Conservation (phyloP, 2,329 filamentous ascomycete genomes). For the Cadophora sp. region DNA sequence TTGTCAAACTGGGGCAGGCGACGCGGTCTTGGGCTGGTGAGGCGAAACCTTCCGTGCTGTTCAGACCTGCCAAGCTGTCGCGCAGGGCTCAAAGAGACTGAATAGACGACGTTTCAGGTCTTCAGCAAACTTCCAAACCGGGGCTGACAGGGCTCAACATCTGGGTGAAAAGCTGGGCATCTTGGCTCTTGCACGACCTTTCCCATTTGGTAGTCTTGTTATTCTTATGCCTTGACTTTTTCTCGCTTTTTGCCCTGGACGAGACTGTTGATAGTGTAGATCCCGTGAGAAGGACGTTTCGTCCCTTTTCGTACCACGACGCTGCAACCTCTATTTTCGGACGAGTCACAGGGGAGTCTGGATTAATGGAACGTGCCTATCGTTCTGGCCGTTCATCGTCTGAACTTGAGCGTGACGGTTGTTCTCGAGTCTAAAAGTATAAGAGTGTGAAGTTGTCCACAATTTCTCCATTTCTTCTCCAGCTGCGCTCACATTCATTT, state of each 20-base stretch:
- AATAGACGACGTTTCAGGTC: slow-evolving; percentile 11
- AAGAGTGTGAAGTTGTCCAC: slow-evolving; percentile 15
- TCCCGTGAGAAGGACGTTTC: slow-evolving; percentile 1
- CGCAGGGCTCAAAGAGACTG: slow-evolving; percentile 26
- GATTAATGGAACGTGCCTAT: slow-evolving; percentile 25
- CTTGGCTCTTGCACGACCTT: slow-evolving; percentile 23
- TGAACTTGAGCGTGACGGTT: not conserved
- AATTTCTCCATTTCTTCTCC: slow-evolving; percentile 27
- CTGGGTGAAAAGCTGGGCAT: slow-evolving; percentile 15
- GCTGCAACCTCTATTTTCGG: slow-evolving; percentile 12
- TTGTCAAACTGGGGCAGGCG: not conserved
- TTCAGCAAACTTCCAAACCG: slow-evolving; percentile 16
- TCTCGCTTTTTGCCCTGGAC: slow-evolving; percentile 1
- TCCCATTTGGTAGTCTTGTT: slow-evolving; percentile 5
- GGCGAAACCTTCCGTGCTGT: slow-evolving; percentile 23
- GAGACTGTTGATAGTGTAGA: not conserved
- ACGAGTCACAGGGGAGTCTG: slow-evolving; percentile 9
- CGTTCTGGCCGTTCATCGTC: slow-evolving; percentile 2
- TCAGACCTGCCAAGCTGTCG: slow-evolving; percentile 27
- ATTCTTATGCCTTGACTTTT: slow-evolving; percentile 20
- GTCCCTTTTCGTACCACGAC: not conserved
- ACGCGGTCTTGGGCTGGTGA: slow-evolving; percentile 19
- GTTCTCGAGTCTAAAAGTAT: slow-evolving; percentile 16
- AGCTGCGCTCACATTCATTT: slow-evolving; percentile 41
- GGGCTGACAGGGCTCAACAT: not conserved